Evolutionary conservation across 2,329 filamentous ascomycete genomes (phyloP), one percentile per base, ranked within the genome.

Genomic region (Onygenales sp.): DNA sequence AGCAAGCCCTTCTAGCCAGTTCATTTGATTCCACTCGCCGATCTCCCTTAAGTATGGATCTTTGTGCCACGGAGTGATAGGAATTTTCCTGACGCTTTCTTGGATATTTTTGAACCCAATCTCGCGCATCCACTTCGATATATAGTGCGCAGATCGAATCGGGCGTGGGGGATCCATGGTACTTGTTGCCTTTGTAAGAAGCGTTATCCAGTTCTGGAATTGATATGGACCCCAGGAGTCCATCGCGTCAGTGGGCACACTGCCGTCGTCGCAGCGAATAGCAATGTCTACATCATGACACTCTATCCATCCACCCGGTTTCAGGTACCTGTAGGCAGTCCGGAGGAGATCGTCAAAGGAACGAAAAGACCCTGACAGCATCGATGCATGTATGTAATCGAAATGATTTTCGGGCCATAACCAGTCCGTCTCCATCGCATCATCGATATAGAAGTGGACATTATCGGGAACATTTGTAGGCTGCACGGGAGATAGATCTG

Each of bases 371-470:
- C 83, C 83, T 2, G 74, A 71, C 68, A 86, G 74, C 60, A 81
- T 71, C 44, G 79, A 75, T 2, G 79, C 75, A 65, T 84, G 82
- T 54, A 86, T 75, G 55, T 78, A 78, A 65, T 85, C 81, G 60
- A 84, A 75, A 58, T 74, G 61, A 53, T 74, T 60, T 0, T 69
- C 61, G 6, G 74, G 69, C 68, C 80, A 63, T 68, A 79, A 70
- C 81, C 81, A 84, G 53, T 85, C 78, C 1, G 76, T 72, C 61
- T 82, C 80, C 2, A 77, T 75, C 63, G 76, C 76, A 61, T 89
- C 86, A 62, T 89, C 85, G 44, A 90, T 78, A 55, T 82, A 81
- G 59, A 90, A 91, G 57, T 82, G 80, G 11, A 89, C 84, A 58
- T 90, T 91, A 14, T 79, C 78, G 0, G 86, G 86, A 0, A 88